A percentile compares a stretch with the other conserved stretches of the same genome.
Conservation (phyloP, 345 rosid genomes). For the Citrus australasica region DNA sequence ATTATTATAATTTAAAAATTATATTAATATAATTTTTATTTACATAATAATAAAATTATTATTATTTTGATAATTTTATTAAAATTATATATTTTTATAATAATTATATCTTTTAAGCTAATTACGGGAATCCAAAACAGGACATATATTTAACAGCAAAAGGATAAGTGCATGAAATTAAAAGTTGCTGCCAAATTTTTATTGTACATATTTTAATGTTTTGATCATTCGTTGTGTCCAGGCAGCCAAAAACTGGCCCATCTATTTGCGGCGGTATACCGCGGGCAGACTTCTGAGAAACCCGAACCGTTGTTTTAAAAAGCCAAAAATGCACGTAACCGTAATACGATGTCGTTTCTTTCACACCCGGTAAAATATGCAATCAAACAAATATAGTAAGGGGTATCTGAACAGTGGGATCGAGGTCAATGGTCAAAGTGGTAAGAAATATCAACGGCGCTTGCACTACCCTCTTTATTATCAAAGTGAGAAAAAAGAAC, state of each 20-base stretch:
- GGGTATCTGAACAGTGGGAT: neutral
- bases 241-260: neutral
- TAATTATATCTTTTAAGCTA: too few relatives aligned
- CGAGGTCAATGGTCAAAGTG: neutral
- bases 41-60: too few relatives aligned
- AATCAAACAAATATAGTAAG: too few relatives aligned
- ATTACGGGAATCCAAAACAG: too few relatives aligned
- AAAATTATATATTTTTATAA: too few relatives aligned
- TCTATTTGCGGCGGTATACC: neutral
- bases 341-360: neutral
- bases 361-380: fast-evolving
- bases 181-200: neutral
- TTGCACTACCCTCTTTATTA: neutral
- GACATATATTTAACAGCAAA: neutral
- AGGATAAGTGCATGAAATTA: neutral
- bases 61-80: too few relatives aligned
- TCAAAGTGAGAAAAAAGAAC: neutral
- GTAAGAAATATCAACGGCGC: neutral
- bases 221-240: too few relatives aligned
- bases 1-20: too few relatives aligned
- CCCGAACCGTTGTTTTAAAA: neutral
- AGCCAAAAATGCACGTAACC: neutral
- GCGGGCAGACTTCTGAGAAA: neutral
- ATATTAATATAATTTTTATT: too few relatives aligned
- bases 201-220: neutral